Conservation (phyloP, 1,139 yeast genomes). For the Candida sanyaensis region DNA sequence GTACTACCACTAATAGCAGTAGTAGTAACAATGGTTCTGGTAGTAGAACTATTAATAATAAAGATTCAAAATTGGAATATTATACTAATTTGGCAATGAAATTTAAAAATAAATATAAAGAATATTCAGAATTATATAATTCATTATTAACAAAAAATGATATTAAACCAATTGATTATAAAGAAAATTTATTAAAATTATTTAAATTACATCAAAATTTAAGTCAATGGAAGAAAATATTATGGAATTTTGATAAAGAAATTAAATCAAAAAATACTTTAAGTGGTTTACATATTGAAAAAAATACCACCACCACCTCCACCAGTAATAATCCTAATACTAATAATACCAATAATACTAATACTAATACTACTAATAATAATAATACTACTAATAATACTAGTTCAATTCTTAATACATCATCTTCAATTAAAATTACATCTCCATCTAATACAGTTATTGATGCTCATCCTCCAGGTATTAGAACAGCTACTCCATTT, state of each 20-base stretch:
- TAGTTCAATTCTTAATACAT: not conserved
- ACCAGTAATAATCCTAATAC: no score
- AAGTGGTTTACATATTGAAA: slow-evolving; percentile 3
- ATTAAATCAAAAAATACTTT: slow-evolving; percentile 31
- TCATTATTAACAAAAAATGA: slow-evolving; percentile 17
- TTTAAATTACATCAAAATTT: slow-evolving; percentile 38
- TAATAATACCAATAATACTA: not conserved
- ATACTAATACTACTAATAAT: not conserved
- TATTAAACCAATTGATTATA: slow-evolving; percentile 11
- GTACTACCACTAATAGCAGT: not conserved
- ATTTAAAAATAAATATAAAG: slow-evolving; percentile 39
- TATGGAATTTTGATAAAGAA: slow-evolving; percentile 39
- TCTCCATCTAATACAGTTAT: not conserved
- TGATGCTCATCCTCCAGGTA: not conserved
- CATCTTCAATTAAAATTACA: not conserved
- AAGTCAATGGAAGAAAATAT: slow-evolving; percentile 35
- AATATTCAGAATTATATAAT: slow-evolving; percentile 37
- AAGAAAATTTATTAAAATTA: slow-evolving; percentile 27
- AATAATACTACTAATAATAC: not conserved
- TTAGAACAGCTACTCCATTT: not conserved
- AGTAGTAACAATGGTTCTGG: not conserved
- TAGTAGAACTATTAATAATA: not conserved
- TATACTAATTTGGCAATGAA: slow-evolving; percentile 34
- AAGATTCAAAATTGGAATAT: slow-evolving; percentile 18
- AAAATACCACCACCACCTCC: not conserved